These are phyloP conservation scores for Cryptosporidium canis DNA, from an alignment of 169 alveolate genomes.

Conservation along the genomic window DNA sequence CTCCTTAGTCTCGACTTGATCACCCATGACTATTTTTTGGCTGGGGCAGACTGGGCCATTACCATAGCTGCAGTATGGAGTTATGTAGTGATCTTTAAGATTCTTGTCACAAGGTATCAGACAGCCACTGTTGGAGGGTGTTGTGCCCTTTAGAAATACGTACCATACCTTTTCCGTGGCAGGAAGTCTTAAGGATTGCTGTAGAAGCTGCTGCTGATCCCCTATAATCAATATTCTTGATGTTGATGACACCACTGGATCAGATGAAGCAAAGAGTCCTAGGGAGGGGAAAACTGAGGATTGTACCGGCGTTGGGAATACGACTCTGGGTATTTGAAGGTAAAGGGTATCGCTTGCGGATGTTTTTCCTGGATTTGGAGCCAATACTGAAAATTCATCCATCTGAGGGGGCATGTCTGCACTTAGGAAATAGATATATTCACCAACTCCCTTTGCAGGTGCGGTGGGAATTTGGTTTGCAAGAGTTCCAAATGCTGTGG, in stretches of 20 bases:
- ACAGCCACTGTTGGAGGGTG: slow-evolving; percentile 73
- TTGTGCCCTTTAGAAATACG: slow-evolving; percentile 36
- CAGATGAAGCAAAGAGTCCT: slow-evolving; percentile 58
- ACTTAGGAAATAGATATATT: slow-evolving; percentile 20
- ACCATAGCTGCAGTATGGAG: slow-evolving; percentile 58
- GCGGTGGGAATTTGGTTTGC: slow-evolving; percentile 61
- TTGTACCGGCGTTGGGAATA: slow-evolving; percentile 64
- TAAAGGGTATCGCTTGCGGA: slow-evolving; percentile 51
- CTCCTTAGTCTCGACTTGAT: not conserved
- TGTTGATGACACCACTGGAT: slow-evolving; percentile 23
- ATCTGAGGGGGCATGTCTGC: slow-evolving; percentile 68
- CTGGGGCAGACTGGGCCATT: slow-evolving; percentile 40
- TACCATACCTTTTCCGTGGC: slow-evolving; percentile 42
- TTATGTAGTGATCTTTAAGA: slow-evolving; percentile 35
- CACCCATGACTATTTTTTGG: slow-evolving; percentile 10
- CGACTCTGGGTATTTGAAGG: slow-evolving; percentile 5
- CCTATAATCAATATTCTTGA: slow-evolving; percentile 55
- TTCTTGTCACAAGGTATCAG: slow-evolving; percentile 55
- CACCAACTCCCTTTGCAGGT: slow-evolving; percentile 48
- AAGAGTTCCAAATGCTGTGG: slow-evolving; percentile 27
- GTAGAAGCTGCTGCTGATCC: slow-evolving; percentile 52
- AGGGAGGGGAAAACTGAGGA: slow-evolving; percentile 43
- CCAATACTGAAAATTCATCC: slow-evolving; percentile 13
- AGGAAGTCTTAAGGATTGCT: slow-evolving; percentile 68
- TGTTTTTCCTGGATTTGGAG: slow-evolving; percentile 50